Base-by-base conservation (phyloP, 768 basidiomycete genomes). In the Lyophyllum atratum region DNA sequence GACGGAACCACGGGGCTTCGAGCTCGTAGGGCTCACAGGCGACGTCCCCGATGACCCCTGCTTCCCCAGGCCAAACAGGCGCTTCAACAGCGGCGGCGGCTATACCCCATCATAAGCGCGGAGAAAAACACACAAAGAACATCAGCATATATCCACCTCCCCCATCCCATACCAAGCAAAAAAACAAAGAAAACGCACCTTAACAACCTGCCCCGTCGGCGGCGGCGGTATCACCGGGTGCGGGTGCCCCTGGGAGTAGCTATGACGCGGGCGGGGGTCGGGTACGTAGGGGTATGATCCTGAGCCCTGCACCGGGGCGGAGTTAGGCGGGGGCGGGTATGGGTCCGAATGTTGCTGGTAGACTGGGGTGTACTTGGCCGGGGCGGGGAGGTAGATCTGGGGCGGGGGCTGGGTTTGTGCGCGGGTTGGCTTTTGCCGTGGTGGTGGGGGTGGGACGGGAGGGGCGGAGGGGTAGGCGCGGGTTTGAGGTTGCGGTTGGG, bases 331-430 rank as follows among this genome's bases (percentile, higher is more conserved):
- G 52, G 39, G n/a, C 2, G 39, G 31, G 14, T 51, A 46, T 28
- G 26, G 58, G 6, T 22, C 33, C 34, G 10, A 22, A 28, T 14
- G 26, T 8, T 29, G 48, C 25, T 49, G 57, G 49, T 40, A 40
- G 3, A 40, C 19, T 28, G 34, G 47, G 34, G 49, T n/a, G 46
- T n/a, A n/a, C n/a, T n/a, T n/a, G n/a, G n/a, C n/a, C n/a, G 54
- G 8, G 31, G 29, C 5, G 48, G 52, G 44, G 33, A 22, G 19
- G 52, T 52, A 42, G 29, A 37, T 39, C 12, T 54, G 52, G 14
- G 55, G 46, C 4, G 55, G 42, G 24, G 49, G 40, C 17, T 14
- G 17, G 21, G 56, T 58, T 4, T 51, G 55, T 9, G 59, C 46
- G 5, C 49, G 52, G 2, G 40, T 42, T 15, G 54, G 39, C 24